Base-by-base conservation (phyloP, 495 filamentous ascomycete genomes). In the Ascodesmis nigricans region DNA sequence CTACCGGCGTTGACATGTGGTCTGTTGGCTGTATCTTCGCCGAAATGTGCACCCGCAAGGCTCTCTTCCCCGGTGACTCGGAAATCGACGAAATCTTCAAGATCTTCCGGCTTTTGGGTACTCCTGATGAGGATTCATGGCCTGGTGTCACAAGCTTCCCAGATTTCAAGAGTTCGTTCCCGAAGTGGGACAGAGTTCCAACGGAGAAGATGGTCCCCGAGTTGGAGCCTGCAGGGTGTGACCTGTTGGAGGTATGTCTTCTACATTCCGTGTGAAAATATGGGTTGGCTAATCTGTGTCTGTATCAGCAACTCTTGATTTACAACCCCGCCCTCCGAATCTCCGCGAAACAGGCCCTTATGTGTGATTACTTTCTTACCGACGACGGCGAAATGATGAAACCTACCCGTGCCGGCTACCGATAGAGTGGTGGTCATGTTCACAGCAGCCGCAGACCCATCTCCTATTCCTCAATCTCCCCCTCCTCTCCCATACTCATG, bases 31-130 rank as follows among this genome's bases (percentile, higher is more conserved):
- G 87, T 53, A 99, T 99, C 57, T 99, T 99, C 56, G 87, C 90
- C 9, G 87, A 99, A 58, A 95, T 99, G 90, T 92, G 82, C 63
- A 99, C 90, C 10, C 75, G 81, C 48, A 95, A 93, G 58, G 83
- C 87, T 4, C 60, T 95, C 8, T 95, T 99, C 65, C 87, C 87
- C 17, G 87, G 87, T 23, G 90, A 99, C 54, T 92, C 82, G 1
- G 87, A 99, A 54, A 95, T 99, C 57, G 87, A 99, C 47, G 90
- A 99, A 60, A 95, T 99, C 47, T 95, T 95, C 65, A 95, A 91
- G 59, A 99, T 95, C 46, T 99, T 99, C 71, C 67, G 73, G 35
- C 57, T 91, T 18, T 69, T 95, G 29, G 90, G 90, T 43, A 99
- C 87, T 4, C 87, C 87, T 2, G 72, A 73, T 26, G 87, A 99